A percentile compares a stretch with the other conserved stretches of the same genome.
These are phyloP conservation scores for Cetradonia linearis DNA, from an alignment of 495 filamentous ascomycete species.

Conservation along the genomic window DNA sequence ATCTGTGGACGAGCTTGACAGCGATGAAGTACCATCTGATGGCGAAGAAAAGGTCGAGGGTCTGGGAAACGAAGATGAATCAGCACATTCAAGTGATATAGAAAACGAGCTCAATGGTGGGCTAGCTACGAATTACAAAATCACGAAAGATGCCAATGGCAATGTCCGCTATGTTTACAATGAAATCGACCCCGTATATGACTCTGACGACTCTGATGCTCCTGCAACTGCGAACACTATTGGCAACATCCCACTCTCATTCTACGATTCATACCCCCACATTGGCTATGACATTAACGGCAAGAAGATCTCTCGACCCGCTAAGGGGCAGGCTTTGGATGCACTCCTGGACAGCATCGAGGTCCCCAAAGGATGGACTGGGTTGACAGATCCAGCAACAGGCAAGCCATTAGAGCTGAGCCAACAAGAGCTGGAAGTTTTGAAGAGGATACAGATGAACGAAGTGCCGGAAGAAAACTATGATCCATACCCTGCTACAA, in stretches of 20 bases:
- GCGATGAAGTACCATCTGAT: slow-evolving; percentile 44
- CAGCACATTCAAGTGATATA: slow-evolving; percentile 17
- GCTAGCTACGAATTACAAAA: slow-evolving; percentile 33
- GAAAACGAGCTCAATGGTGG: slow-evolving; percentile 23
- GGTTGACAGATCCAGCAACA: slow-evolving; percentile 82
- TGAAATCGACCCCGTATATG: slow-evolving; percentile 91
- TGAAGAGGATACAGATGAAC: slow-evolving; percentile 83
- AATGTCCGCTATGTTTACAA: slow-evolving; percentile 67
- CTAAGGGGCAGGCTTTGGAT: slow-evolving; percentile 88
- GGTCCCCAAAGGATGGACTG: slow-evolving; percentile 96
- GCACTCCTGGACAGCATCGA: slow-evolving; percentile 92
- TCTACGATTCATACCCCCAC: slow-evolving; percentile 96
- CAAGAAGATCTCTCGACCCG: slow-evolving; percentile 92
- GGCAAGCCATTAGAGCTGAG: slow-evolving; percentile 84
- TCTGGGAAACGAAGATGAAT: background rate
- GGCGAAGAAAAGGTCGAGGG: slow-evolving; percentile 27
- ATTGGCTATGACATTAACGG: slow-evolving; percentile 99
- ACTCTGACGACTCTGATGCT: slow-evolving; percentile 85
- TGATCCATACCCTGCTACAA: slow-evolving; percentile 82
- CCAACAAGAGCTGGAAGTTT: slow-evolving; percentile 76
- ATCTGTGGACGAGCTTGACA: slow-evolving; percentile 39
- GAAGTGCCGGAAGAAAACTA: slow-evolving; percentile 79
- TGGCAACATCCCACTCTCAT: slow-evolving; percentile 83
- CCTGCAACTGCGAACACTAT: slow-evolving; percentile 78
- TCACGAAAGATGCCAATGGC: slow-evolving; percentile 59